phyloP scores from a whole-genome alignment of 139 green algal genomes.

The Trebouxia sp. region DNA sequence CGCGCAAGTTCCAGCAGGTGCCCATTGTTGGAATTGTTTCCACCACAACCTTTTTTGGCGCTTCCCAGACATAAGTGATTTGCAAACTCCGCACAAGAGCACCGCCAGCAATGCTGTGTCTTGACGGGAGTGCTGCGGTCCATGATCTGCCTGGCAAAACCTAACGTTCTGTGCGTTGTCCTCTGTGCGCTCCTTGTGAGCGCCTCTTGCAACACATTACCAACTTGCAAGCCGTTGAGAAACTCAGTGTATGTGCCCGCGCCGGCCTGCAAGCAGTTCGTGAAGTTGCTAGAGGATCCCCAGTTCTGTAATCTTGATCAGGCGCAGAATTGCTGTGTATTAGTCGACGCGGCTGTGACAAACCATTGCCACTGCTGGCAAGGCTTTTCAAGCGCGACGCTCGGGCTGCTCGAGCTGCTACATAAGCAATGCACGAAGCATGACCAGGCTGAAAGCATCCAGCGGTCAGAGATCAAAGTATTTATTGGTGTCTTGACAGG shows the following conservation, averaged over 20 bases:
- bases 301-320: slow-evolving; percentile 2
- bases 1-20: background rate
- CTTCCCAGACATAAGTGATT: no score
- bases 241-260: background rate
- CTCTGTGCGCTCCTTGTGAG: background rate
- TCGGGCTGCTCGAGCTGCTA: background rate
- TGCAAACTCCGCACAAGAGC: background rate
- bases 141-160: background rate
- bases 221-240: background rate
- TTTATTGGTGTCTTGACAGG: slow-evolving; percentile 39
- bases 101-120: background rate
- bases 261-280: background rate
- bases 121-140: background rate
- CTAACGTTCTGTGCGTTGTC: background rate
- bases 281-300: slow-evolving; percentile 1
- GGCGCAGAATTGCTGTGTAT: background rate
- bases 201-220: background rate
- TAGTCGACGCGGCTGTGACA: background rate
- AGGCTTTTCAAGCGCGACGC: background rate
- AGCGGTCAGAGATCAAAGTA: background rate
- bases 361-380: slow-evolving; percentile 31
- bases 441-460: no score
- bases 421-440: background rate
- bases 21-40: background rate
- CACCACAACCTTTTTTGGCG: no score